A percentile compares a stretch with the other conserved stretches of the same genome.
These are phyloP conservation scores for Blepharisma japonicum DNA, from an alignment of 73 alveolate genomes.

Conservation along the genomic window DNA sequence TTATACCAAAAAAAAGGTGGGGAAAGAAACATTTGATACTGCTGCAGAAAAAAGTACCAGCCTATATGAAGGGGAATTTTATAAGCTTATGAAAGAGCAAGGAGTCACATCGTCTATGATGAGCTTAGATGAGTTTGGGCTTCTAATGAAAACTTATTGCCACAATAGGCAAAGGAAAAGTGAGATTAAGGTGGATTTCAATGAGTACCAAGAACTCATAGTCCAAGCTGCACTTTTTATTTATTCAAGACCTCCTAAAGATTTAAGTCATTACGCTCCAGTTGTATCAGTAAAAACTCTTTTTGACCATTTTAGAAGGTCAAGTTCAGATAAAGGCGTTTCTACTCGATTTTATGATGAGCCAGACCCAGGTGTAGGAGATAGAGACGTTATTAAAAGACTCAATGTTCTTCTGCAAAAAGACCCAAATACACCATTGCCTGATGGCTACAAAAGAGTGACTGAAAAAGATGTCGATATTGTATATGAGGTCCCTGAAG, in stretches of 20 bases:
- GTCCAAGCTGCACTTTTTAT: slow-evolving; percentile 49
- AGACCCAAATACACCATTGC: slow-evolving; percentile 64
- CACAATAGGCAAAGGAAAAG: slow-evolving; percentile 32
- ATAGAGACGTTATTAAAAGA: slow-evolving; percentile 58
- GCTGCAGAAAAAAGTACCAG: slow-evolving; percentile 36
- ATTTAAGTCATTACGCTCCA: slow-evolving; percentile 57
- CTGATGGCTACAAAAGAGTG: slow-evolving; percentile 68
- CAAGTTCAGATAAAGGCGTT: slow-evolving; percentile 43
- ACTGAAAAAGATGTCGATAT: slow-evolving; percentile 49
- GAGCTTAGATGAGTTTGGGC: slow-evolving; percentile 33
- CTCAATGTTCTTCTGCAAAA: slow-evolving; percentile 53
- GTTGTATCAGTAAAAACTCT: slow-evolving; percentile 44
- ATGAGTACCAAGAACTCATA: slow-evolving; percentile 43
- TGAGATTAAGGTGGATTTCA: slow-evolving; percentile 41
- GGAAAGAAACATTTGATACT: slow-evolving; percentile 36
- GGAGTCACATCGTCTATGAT: slow-evolving; percentile 43
- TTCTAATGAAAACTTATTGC: slow-evolving; percentile 33
- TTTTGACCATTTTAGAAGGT: slow-evolving; percentile 41
- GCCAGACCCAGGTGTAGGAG: slow-evolving; percentile 63
- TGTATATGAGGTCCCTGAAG: slow-evolving; percentile 45
- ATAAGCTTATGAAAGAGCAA: slow-evolving; percentile 66
- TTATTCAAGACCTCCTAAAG: slow-evolving; percentile 56
- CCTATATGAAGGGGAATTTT: slow-evolving; percentile 37
- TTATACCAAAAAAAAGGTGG: slow-evolving; percentile 31
- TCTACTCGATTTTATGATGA: slow-evolving; percentile 53